These are phyloP conservation scores for Fusarium kyushuense DNA, from an alignment of 2,329 filamentous ascomycete species.

Conservation along the genomic window DNA sequence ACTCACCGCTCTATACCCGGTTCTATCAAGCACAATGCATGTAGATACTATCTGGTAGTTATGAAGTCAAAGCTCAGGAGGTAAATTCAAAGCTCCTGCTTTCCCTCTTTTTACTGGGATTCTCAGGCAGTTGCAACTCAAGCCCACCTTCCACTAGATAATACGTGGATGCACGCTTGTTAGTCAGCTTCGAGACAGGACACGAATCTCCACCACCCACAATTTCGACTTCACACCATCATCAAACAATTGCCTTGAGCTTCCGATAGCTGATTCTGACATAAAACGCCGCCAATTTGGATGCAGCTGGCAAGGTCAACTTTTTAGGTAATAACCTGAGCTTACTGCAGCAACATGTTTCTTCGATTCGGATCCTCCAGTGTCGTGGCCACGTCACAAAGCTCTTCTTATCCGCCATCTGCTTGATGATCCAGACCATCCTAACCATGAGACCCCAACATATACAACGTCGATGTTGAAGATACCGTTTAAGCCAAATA, in stretches of 20 bases:
- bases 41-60: no score
- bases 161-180: slow-evolving; percentile 22
- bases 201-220: slow-evolving; percentile 25
- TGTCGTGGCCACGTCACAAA: not conserved
- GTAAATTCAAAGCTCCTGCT: not conserved
- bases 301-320: no score
- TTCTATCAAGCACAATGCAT: not conserved
- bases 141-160: slow-evolving; percentile 16
- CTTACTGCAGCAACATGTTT: no score
- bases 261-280: not conserved
- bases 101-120: slow-evolving; percentile 20
- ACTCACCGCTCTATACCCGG: slow-evolving; percentile 32
- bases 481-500: not conserved
- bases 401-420: not conserved
- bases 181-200: slow-evolving; percentile 36
- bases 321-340: no score
- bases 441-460: not conserved
- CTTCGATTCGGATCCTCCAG: not conserved
- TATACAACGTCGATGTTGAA: not conserved
- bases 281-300: not conserved
- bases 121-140: slow-evolving; percentile 32
- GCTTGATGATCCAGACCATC: not conserved
- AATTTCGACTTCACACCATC: slow-evolving; percentile 38
- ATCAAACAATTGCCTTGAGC: slow-evolving; percentile 1
- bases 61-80: not conserved